Conservation (phyloP, 805 yeast genomes). For the Teunomyces gatunensis region DNA sequence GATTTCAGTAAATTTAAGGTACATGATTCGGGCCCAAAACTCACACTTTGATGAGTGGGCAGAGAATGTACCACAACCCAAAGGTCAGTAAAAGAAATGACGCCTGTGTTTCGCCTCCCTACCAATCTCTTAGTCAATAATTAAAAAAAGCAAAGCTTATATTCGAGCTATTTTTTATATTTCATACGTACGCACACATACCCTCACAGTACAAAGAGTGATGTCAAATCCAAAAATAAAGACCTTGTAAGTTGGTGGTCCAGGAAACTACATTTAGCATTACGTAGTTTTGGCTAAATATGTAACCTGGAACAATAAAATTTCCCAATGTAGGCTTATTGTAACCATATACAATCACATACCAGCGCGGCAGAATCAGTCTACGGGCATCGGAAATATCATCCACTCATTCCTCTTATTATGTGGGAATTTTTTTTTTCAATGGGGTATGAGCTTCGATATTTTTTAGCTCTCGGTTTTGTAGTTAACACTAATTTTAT, state of each 20-base stretch:
- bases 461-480: constrained; percentile 1
- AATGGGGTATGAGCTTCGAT: background rate
- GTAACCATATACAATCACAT: background rate
- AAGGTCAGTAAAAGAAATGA: background rate
- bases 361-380: background rate
- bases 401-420: background rate
- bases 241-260: background rate
- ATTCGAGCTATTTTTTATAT: background rate
- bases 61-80: background rate
- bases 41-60: background rate
- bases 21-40: background rate
- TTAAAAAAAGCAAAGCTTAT: background rate
- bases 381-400: background rate
- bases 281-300: background rate
- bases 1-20: background rate
- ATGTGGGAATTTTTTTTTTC: background rate
- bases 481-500: constrained; percentile 2
- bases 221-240: background rate
- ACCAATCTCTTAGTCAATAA: background rate
- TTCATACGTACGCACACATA: background rate
- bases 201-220: background rate
- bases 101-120: background rate
- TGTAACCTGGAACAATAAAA: background rate
- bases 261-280: background rate
- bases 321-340: background rate